Evolutionary conservation across 2,329 filamentous ascomycete genomes (phyloP), one percentile per base, ranked within the genome.

Genomic region (Ophiosphaerella korrae): DNA sequence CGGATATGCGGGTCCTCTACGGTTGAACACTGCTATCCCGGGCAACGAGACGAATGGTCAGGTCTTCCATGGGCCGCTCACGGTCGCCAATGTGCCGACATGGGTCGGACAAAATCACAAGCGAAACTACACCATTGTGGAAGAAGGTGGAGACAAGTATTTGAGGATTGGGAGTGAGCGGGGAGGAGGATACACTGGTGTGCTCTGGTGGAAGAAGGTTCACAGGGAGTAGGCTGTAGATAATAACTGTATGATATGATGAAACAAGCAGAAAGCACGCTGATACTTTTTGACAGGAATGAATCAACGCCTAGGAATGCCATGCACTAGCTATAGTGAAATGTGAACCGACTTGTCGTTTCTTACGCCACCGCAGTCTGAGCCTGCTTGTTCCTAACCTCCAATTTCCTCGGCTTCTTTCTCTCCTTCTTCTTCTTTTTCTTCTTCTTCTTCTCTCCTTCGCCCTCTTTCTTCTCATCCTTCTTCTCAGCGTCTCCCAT

Each of bases 341-440:
- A 11, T 29, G 11, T 8, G 7, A 29, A 29, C 11, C 3, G 26
- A 8, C 26, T 29, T 11, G 26, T 29, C 26, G 11, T 21, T 21
- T 36, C 34, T 18, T 36, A 18, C n/a, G 34, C 34, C 12, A 36
- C n/a, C 24, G 39, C 37, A 35, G 45, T 37, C 18, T 38, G 24
- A 43, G 49, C 51, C 16, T 52, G 50, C 44, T 64, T 58, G 23
- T 36, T 54, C 18, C 66, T 50, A 3, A 71, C 59, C 45, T 71
- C 66, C 18, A 70, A 38, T 43, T 70, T 70, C 35, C 63, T 55
- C 1, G 63, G 63, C 41, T 64, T 67, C 46, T 53, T 62, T 42
- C 36, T 62, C 39, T 58, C 53, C 13, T 42, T 51, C 18, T 44
- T 45, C n/a, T 42, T 44, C 40, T 42, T 34, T 32, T 47, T 3